phyloP scores from a whole-genome alignment of 768 basidiomycete species.

The Termitomyces eurrhizus region DNA sequence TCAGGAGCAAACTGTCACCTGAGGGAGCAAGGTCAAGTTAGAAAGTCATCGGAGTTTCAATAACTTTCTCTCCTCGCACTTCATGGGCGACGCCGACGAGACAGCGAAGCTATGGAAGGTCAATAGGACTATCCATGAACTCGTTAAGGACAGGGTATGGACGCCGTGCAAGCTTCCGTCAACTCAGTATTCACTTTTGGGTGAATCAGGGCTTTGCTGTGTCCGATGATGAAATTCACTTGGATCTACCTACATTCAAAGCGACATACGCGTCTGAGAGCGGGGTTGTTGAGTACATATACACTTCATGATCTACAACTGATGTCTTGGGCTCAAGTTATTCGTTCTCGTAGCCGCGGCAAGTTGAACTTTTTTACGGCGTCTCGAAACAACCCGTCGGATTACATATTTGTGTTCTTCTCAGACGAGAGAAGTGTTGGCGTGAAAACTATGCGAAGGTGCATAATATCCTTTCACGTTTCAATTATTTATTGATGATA shows the following conservation, averaged over 20 bases:
- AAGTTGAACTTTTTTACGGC: conserved; percentile 91
- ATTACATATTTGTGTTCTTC: conserved; percentile 93
- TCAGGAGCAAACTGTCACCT: neutral
- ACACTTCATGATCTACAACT: conserved; percentile 16
- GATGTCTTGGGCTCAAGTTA: conserved; percentile 6
- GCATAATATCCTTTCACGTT: conserved; percentile 24
- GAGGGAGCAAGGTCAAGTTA: no score
- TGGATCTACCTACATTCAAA: conserved; percentile 81
- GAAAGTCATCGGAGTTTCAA: conserved; percentile 53
- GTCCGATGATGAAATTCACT: conserved; percentile 89
- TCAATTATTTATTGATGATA: conserved; percentile 7
- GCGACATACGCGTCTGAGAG: conserved; percentile 64
- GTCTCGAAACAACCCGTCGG: conserved; percentile 54
- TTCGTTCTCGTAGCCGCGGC: conserved; percentile 57
- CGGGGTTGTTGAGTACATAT: conserved; percentile 81
- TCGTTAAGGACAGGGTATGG: conserved; percentile 90
- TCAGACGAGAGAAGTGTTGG: conserved; percentile 95
- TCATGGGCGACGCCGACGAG: conserved; percentile 74
- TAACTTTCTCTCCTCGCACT: conserved; percentile 24
- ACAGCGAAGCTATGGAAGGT: conserved; percentile 93
- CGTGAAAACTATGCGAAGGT: conserved; percentile 98
- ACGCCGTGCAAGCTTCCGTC: conserved; percentile 9
- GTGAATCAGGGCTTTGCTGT: conserved; percentile 81
- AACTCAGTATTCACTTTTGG: conserved; percentile 21
- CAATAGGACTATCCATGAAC: conserved; percentile 93